Evolutionary conservation across 495 filamentous ascomycete species (phyloP), one percentile per base, ranked within the genome.

Genomic region (Entonaema liquescens): DNA sequence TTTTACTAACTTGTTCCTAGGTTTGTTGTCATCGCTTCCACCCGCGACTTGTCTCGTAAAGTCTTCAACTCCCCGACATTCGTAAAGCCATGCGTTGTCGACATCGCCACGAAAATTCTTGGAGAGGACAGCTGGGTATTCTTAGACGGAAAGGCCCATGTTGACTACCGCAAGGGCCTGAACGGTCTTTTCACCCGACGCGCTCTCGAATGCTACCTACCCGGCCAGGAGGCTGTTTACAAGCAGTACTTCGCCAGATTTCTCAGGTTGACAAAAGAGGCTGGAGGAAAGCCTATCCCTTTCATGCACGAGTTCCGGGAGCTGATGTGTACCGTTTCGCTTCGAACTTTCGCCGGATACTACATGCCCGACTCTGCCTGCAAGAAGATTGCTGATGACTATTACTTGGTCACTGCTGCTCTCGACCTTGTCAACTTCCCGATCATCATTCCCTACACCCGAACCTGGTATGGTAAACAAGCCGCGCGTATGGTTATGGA

Each of bases 351-450:
- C 78, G 95, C 97, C 59, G 96, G 96, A 28, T 91, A 97, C 82
- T 98, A 98, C 81, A 94, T 97, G 78, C 84, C 89, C 59, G 93
- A 97, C 69, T 91, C 91, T 73, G 88, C 90, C 52, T 88, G 97
- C 68, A 94, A 97, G 86, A 95, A 95, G 85, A 95, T 99, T 69
- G 91, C 94, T 64, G 92, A 98, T 77, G 94, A 99, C 79, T 99
- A 95, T 81, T 99, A 96, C 80, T 86, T 92, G 72, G 96, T 98
- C 76, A 99, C 95, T 15, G 96, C 92, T 50, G 95, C 95, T 7
- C 88, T 99, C 65, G 95, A 99, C 77, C 87, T 99, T 40, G 95
- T 99, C 80, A 98, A 98, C 83, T 98, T 99, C 86, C 95, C 95
- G 36, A 91, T 99, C 82, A 98, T 98, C 79, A 81, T 99, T 57